Evolutionary conservation across 192 early-diverging fungal genomes (phyloP), one percentile per base, ranked within the genome.

Genomic region (Rhizoclosmatium globosum): DNA sequence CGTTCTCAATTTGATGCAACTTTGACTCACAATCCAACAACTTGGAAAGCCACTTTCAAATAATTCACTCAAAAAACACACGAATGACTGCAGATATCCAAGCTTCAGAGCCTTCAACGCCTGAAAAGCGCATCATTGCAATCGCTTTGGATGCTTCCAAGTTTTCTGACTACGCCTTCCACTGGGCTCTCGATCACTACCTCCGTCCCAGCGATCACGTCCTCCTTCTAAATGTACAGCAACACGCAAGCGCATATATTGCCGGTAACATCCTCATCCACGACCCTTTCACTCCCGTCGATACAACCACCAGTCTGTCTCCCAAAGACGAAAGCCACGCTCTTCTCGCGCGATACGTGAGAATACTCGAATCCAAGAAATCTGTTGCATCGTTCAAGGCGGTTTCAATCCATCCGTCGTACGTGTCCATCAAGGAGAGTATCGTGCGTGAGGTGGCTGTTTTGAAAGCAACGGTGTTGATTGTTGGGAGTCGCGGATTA

Each of bases 401-500:
- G 11, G 6, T 62, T 9, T 62, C 60, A 7, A 31, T 31, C 31
- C 31, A 31, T 31, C 31, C 31, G 31, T 31, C 31, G 31, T 7
- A 19, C 0, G 60, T 7, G 1, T 21, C 60, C 21, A 21, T 62
- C 21, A 9, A 23, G 9, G 60, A 62, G n/a, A 88, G 89, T 56
- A 79, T 91, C 53, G 81, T 91, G 42, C 82, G 83, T 13, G 91
- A 91, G 59, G 81, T 74, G 17, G n/a, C 13, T 9, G 89, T 89
- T 53, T 38, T 88, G 19, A 76, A 84, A 39, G 88, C 89, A 4
- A 83, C 88, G 66, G 71, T 76, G 9, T 62, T 91, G 4, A 79
- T 91, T 53, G 73, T 91, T 47, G 89, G 89, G 11, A 84, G 84
- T 13, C 82, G 88, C 23, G 89, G 89, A 19, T 67, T 83, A 60